These are phyloP conservation scores for Tetrapisispora nanseiensis DNA, from an alignment of 805 yeast species.

Conservation along the genomic window DNA sequence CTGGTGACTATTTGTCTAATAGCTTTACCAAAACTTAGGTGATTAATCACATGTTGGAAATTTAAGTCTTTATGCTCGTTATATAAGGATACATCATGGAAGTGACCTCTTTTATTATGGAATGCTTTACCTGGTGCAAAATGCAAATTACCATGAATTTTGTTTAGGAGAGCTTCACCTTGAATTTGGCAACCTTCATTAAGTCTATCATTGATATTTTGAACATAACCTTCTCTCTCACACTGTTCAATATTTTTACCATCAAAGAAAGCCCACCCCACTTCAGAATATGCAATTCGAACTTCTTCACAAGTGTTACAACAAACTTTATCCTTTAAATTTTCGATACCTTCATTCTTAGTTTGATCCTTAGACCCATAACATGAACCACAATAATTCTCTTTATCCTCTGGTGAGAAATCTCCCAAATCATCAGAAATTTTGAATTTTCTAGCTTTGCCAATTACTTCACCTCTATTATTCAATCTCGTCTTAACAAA, in stretches of 20 bases:
- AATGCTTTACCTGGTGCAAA: constrained; percentile 90
- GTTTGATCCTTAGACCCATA: constrained; percentile 69
- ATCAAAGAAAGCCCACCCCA: constrained; percentile 83
- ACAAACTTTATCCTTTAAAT: constrained; percentile 42
- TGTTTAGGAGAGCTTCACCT: constrained; percentile 70
- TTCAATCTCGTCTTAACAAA: constrained; percentile 61
- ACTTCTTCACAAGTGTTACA: constrained; percentile 84
- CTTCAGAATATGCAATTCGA: constrained; percentile 62
- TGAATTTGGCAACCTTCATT: constrained; percentile 81
- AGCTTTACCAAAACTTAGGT: constrained; percentile 64
- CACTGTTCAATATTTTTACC: constrained; percentile 85
- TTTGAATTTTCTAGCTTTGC: constrained; percentile 34
- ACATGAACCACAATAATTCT: constrained; percentile 72
- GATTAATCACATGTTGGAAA: constrained; percentile 70
- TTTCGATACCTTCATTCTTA: constrained; percentile 31
- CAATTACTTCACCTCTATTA: constrained; percentile 36
- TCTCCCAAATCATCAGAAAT: constrained; percentile 32
- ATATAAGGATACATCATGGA: constrained; percentile 77
- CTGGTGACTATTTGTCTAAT: constrained; percentile 3
- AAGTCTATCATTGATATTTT: constrained; percentile 45
- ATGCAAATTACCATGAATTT: constrained; percentile 85
- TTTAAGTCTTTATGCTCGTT: constrained; percentile 49
- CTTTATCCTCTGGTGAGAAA: constrained; percentile 29
- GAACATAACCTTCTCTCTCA: constrained; percentile 77
- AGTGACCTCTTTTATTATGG: constrained; percentile 49